Evolutionary conservation across 768 basidiomycete genomes (phyloP).

Genomic region (Macrolepiota albuminosa): DNA sequence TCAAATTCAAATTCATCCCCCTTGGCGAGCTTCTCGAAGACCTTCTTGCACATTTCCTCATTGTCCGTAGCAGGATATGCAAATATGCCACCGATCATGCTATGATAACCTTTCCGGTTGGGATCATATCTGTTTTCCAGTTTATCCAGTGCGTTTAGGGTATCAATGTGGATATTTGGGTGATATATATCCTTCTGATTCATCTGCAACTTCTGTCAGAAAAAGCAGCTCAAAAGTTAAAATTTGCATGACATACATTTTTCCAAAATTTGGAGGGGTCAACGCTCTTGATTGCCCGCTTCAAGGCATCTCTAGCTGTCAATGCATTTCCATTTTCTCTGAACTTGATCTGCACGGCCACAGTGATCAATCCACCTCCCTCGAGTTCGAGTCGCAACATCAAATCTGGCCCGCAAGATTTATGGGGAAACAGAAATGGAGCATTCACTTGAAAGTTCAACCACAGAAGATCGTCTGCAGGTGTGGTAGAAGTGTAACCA

Average conservation of each 20-base stretch:
- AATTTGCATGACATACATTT: not conserved
- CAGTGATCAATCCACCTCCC: not conserved
- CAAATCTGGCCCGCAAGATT: not conserved
- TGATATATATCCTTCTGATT: not conserved
- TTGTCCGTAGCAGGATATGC: not conserved
- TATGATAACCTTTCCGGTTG: not conserved
- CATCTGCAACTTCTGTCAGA: too few relatives aligned
- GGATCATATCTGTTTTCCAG: not conserved
- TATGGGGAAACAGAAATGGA: not conserved
- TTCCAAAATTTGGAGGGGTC: not conserved
- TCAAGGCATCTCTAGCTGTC: not conserved
- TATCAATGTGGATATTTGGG: not conserved
- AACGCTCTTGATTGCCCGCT: not conserved
- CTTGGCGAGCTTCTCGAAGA: not conserved
- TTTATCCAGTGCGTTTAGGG: not conserved
- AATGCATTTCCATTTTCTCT: not conserved
- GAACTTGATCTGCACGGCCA: conserved; percentile 1
- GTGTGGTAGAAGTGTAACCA: too few relatives aligned
- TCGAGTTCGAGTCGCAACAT: not conserved
- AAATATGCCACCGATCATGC: not conserved
- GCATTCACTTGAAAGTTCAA: too few relatives aligned
- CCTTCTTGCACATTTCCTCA: not conserved
- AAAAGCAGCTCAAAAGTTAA: not conserved
- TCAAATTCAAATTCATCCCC: not conserved
- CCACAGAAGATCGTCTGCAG: too few relatives aligned